A percentile compares a stretch with the other conserved stretches of the same genome.
phyloP scores from a whole-genome alignment of 257 asterid species.

The Solanum clarkiae region DNA sequence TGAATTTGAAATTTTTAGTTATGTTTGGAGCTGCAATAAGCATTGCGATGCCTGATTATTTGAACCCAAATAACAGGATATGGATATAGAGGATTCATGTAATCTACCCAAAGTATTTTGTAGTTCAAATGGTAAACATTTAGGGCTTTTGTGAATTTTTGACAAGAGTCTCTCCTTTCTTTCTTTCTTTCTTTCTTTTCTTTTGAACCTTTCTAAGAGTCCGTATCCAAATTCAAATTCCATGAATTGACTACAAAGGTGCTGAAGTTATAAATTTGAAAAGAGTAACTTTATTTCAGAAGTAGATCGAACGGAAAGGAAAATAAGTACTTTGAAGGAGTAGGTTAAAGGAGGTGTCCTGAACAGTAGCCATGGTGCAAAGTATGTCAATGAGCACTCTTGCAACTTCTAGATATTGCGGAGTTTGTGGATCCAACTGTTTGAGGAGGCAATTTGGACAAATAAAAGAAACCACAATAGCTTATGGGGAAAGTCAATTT shows the following conservation, averaged over 20 bases:
- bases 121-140: not conserved
- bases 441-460: constrained; percentile 30
- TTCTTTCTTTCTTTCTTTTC: not conserved
- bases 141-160: not conserved
- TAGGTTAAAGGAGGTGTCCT: constrained; percentile 1
- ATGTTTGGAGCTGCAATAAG: not conserved
- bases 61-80: not conserved
- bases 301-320: not conserved
- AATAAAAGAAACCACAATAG: constrained; percentile 16
- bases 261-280: not conserved
- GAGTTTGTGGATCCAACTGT: constrained; percentile 27
- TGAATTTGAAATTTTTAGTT: not conserved
- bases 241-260: not conserved
- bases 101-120: not conserved
- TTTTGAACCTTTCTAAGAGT: not conserved
- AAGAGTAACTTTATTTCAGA: not conserved
- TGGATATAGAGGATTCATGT: not conserved
- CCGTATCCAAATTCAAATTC: not conserved
- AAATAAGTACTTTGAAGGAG: not conserved
- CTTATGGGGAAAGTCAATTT: constrained; percentile 31
- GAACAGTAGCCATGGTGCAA: constrained; percentile 34
- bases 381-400: constrained; percentile 34
- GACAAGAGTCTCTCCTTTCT: not conserved
- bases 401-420: constrained; percentile 39
- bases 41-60: not conserved